phyloP scores from a whole-genome alignment of 2,329 filamentous ascomycete genomes.

The Monosporascus sp. region DNA sequence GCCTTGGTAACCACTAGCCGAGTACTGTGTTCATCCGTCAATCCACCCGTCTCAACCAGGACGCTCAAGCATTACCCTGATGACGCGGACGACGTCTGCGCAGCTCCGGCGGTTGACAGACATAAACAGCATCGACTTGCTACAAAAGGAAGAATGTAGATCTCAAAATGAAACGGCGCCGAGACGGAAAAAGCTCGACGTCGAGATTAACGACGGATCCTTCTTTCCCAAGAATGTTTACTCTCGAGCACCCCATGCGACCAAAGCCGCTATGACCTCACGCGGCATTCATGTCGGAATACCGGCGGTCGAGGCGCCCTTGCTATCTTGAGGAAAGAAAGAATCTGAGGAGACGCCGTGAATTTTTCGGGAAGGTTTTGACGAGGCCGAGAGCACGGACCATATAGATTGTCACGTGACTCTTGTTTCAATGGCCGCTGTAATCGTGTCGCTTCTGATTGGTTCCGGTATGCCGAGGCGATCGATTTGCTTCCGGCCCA shows the following conservation, averaged over 20 bases:
- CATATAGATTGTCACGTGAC: slow-evolving; percentile 5
- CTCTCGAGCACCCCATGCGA: slow-evolving; percentile 24
- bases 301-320: slow-evolving; percentile 36
- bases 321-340: slow-evolving; percentile 45
- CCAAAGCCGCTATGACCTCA: slow-evolving; percentile 20
- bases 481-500: neutral
- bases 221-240: slow-evolving; percentile 30
- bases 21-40: too few species aligned
- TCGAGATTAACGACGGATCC: slow-evolving; percentile 35
- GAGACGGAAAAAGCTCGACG: slow-evolving; percentile 27
- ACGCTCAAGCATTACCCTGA: too few species aligned
- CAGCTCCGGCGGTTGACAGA: neutral
- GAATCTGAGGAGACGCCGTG: slow-evolving; percentile 11
- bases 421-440: neutral
- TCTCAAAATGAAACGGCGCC: slow-evolving; percentile 33
- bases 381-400: slow-evolving; percentile 14
- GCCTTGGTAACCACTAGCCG: too few species aligned
- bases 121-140: too few species aligned
- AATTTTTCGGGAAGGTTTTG: slow-evolving; percentile 3
- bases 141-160: slow-evolving; percentile 23
- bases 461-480: neutral
- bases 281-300: slow-evolving; percentile 13
- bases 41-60: too few species aligned
- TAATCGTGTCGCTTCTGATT: neutral
- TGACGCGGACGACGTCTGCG: too few species aligned